Base-by-base conservation (phyloP, 2,329 filamentous ascomycete genomes). In the Helminthosporium solani region DNA sequence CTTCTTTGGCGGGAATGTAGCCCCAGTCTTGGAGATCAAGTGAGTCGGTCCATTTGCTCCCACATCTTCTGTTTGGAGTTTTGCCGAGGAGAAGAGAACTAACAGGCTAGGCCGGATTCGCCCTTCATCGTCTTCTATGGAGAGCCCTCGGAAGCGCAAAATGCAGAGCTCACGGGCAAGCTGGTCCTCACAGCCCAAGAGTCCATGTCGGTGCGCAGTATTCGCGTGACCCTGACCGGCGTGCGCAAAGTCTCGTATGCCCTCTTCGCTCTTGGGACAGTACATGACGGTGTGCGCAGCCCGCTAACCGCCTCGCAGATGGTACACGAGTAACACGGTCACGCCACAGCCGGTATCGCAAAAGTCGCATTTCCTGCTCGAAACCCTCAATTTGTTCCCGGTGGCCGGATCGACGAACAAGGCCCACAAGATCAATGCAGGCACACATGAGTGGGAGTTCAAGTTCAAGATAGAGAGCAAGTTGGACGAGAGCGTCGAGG, bases 401-500 rank as follows among this genome's bases (percentile, higher is more conserved):
- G 63, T 74, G 49, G 73, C 72, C 45, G 63, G 60, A 25, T 57
- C 50, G 46, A 66, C 57, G 46, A 61, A 63, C 44, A 67, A 66
- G 46, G 58, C 75, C 30, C 75, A 78, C 67, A 77, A 76, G 53
- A 70, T 78, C 63, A 76, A 74, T 53, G 70, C 74, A 4, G 75
- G 75, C 21, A 57, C 67, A 42, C 74, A 77, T 53, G 75, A 76
- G 58, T 78, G 75, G 74, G 70, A 73, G 23, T 78, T 78, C 56
- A 71, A 72, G 50, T 78, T 78, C 58, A 70, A 68, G 48, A 67
- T 78, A 55, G 68, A 71, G 11, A 69, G 67, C 9, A 64, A 67
- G 25, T 68, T 81, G 64, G 81, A 89, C 15, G 94, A 97, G 78
- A 96, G 90, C 63, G 82, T 99, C 33, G 94, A 97, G 72, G 94